Conservation (phyloP, 305 asterid genomes). For the Nicotiana rustica region DNA sequence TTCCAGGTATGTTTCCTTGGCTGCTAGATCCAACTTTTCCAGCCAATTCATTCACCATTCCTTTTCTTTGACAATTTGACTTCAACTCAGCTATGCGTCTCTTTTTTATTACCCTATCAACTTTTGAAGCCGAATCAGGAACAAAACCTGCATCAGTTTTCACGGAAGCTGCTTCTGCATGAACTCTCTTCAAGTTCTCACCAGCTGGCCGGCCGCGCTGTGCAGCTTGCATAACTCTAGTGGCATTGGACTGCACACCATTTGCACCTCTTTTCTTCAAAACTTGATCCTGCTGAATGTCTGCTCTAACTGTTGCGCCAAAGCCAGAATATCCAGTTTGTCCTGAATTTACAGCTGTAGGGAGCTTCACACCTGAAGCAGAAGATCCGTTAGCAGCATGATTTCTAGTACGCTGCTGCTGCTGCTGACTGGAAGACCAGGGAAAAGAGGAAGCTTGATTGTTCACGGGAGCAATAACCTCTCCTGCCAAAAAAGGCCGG, state of each 20-base stretch:
- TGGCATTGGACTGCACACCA: background rate
- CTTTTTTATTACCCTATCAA: conserved; percentile 49
- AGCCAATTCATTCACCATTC: conserved; percentile 34
- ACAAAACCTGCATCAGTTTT: conserved; percentile 38
- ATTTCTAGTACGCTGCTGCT: conserved; percentile 37
- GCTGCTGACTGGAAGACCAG: conserved; percentile 37
- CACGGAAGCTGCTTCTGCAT: conserved; percentile 37
- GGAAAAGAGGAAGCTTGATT: conserved; percentile 25
- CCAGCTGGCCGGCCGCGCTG: conserved; percentile 31
- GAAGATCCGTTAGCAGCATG: conserved; percentile 25
- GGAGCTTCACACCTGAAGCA: conserved; percentile 39
- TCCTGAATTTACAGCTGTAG: conserved; percentile 32
- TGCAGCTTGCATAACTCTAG: conserved; percentile 40
- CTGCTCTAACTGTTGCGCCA: background rate
- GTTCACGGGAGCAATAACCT: conserved; percentile 44
- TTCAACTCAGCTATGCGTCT: conserved; percentile 44
- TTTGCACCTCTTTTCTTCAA: background rate
- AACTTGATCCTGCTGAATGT: conserved; percentile 28
- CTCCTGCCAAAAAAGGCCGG: conserved; percentile 55
- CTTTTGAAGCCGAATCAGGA: conserved; percentile 31
- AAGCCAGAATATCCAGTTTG: conserved; percentile 27
- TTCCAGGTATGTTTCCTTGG: conserved; percentile 41
- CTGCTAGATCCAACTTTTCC: conserved; percentile 36
- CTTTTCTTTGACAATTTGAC: conserved; percentile 34
- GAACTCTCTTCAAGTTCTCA: conserved; percentile 44